Evolutionary conservation across 1,139 yeast species (phyloP).

Genomic region (Taphrina pruni): DNA sequence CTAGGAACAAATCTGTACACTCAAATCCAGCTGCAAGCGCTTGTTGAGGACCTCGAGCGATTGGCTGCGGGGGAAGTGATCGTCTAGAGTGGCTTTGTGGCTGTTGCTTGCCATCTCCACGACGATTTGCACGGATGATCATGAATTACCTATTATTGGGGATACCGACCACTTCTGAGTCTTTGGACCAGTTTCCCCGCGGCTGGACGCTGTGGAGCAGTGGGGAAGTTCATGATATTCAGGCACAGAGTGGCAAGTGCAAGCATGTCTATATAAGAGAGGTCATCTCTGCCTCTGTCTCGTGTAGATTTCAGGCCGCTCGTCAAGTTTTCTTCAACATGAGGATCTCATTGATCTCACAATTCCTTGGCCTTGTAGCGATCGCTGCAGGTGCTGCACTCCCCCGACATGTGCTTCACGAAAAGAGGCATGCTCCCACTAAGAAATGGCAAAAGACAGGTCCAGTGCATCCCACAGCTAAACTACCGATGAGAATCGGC

Average conservation of each 20-base stretch:
- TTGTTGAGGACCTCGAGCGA: no score
- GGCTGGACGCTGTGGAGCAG: neutral
- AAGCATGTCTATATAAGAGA: neutral
- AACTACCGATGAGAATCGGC: conserved; percentile 14
- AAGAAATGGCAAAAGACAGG: conserved; percentile 12
- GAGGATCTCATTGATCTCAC: neutral
- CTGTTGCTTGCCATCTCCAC: neutral
- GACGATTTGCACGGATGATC: neutral
- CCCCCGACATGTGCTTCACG: neutral
- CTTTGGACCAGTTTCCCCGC: neutral
- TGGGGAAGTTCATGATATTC: neutral
- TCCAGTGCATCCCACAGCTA: neutral
- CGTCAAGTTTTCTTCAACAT: neutral
- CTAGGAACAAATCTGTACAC: no score
- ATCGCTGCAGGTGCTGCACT: neutral
- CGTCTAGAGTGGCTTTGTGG: neutral
- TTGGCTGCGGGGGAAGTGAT: neutral
- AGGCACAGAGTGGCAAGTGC: neutral
- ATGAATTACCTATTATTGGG: no score
- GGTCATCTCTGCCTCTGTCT: no score
- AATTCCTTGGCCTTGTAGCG: neutral
- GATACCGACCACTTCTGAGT: no score
- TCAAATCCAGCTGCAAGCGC: no score
- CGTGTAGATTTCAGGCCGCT: no score
- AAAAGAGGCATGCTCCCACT: neutral